phyloP scores from a whole-genome alignment of 306 rosid genomes.

The Rubus idaeus region DNA sequence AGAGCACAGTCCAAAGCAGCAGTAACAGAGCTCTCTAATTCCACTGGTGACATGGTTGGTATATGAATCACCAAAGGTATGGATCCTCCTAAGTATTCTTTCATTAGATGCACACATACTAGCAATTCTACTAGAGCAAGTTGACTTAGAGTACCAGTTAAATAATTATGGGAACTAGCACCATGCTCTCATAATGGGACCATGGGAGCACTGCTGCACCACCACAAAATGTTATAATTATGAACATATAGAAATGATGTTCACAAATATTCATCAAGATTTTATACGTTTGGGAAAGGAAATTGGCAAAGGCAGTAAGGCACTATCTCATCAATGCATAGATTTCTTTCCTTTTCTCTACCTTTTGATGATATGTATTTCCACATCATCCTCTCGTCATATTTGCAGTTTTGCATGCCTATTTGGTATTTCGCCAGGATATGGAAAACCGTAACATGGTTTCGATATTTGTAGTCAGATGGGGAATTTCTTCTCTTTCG shows the following conservation, averaged over 20 bases:
- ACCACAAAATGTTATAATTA: constrained; percentile 26
- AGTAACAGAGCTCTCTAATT: not conserved
- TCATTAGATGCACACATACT: not conserved
- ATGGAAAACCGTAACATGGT: not conserved
- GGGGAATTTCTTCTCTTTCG: no score
- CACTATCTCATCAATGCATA: not conserved
- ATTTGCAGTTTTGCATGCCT: not conserved
- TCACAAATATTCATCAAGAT: not conserved
- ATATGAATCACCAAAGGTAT: not conserved
- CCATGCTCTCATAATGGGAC: constrained; percentile 4
- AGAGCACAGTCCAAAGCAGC: constrained; percentile 5
- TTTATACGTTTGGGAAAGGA: not conserved
- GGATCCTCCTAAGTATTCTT: not conserved
- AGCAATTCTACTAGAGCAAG: constrained; percentile 15
- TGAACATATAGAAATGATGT: not conserved
- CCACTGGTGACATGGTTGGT: constrained; percentile 7
- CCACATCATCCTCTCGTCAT: constrained; percentile 5
- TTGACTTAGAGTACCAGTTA: constrained; percentile 24
- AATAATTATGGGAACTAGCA: constrained; percentile 22
- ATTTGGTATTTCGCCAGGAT: not conserved
- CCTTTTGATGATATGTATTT: constrained; percentile 10
- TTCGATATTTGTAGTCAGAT: not conserved
- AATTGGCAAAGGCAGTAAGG: not conserved
- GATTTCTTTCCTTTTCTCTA: not conserved
- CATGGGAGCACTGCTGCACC: constrained; percentile 34